phyloP scores from a whole-genome alignment of 78 protist genomes.

The Blattamonas nauphoetae region DNA sequence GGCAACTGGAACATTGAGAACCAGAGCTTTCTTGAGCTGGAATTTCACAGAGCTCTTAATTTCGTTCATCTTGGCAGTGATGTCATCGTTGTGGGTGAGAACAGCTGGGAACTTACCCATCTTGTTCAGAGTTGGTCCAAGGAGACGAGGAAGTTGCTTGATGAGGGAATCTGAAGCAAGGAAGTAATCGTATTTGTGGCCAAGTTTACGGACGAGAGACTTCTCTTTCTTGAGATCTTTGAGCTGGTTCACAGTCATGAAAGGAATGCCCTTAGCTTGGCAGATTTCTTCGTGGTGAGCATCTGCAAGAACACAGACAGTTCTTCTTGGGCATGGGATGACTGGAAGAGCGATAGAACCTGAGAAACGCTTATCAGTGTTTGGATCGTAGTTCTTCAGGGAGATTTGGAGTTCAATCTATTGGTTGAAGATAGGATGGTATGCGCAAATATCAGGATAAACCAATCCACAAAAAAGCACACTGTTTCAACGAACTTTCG shows the following conservation, averaged over 20 bases:
- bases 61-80: constrained; percentile 79
- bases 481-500: constrained; percentile 79
- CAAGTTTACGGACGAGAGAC: constrained; percentile 92
- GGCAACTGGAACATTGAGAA: constrained; percentile 94
- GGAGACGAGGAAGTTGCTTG: constrained; percentile 85
- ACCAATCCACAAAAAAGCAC: neutral
- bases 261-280: constrained; percentile 58
- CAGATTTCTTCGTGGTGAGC: constrained; percentile 79
- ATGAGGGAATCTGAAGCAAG: constrained; percentile 89
- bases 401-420: constrained; percentile 90
- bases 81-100: constrained; percentile 64
- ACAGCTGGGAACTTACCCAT: constrained; percentile 98
- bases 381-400: constrained; percentile 96
- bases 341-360: constrained; percentile 65
- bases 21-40: constrained; percentile 95
- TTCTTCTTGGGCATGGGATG: constrained; percentile 41
- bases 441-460: neutral
- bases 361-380: constrained; percentile 97
- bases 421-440: neutral
- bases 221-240: constrained; percentile 96
- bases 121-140: constrained; percentile 97
- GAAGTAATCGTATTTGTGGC: constrained; percentile 90
- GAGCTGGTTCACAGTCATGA: constrained; percentile 79
- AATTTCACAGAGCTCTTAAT: constrained; percentile 85
- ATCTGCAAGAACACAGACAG: constrained; percentile 88